phyloP scores from a whole-genome alignment of 352 stramenopile species.

The Globisporangium echinulatum region DNA sequence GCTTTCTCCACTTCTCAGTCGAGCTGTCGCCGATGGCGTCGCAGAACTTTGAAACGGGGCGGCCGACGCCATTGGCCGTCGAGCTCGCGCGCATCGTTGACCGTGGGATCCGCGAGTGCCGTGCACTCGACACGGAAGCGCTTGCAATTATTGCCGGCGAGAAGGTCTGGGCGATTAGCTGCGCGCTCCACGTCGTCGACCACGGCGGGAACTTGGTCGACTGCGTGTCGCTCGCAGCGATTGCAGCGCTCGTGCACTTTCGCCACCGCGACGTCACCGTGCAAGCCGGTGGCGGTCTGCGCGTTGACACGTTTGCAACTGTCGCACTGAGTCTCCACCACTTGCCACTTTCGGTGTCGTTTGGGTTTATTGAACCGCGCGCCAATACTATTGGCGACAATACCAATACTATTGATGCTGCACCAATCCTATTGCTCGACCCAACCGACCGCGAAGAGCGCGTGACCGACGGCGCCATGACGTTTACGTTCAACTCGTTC shows the following conservation, averaged over 20 bases:
- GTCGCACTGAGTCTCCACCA: slow-evolving; percentile 93
- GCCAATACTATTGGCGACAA: background rate
- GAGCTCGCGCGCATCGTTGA: slow-evolving; percentile 89
- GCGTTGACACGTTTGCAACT: slow-evolving; percentile 85
- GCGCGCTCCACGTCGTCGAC: slow-evolving; percentile 90
- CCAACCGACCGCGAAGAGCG: slow-evolving; percentile 86
- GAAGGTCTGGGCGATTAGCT: slow-evolving; percentile 92
- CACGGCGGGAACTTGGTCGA: slow-evolving; percentile 91
- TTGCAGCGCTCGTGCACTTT: slow-evolving; percentile 93
- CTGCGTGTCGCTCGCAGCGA: slow-evolving; percentile 87
- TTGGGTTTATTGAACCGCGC: slow-evolving; percentile 63
- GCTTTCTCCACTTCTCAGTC: slow-evolving; percentile 82
- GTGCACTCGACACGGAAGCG: slow-evolving; percentile 92
- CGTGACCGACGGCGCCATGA: slow-evolving; percentile 82
- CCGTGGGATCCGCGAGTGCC: slow-evolving; percentile 86
- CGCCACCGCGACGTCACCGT: slow-evolving; percentile 86
- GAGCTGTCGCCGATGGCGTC: slow-evolving; percentile 82
- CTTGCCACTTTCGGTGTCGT: slow-evolving; percentile 94
- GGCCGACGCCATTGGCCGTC: slow-evolving; percentile 40
- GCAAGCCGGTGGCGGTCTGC: slow-evolving; percentile 64
- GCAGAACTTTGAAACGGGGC: slow-evolving; percentile 65
- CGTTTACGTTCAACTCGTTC: slow-evolving; percentile 90
- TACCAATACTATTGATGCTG: too few species aligned
- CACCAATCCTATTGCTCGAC: slow-evolving; percentile 76
- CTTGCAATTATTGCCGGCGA: slow-evolving; percentile 90